These are phyloP conservation scores for Candida freyschussii DNA, from an alignment of 1,139 yeast species.

Conservation along the genomic window DNA sequence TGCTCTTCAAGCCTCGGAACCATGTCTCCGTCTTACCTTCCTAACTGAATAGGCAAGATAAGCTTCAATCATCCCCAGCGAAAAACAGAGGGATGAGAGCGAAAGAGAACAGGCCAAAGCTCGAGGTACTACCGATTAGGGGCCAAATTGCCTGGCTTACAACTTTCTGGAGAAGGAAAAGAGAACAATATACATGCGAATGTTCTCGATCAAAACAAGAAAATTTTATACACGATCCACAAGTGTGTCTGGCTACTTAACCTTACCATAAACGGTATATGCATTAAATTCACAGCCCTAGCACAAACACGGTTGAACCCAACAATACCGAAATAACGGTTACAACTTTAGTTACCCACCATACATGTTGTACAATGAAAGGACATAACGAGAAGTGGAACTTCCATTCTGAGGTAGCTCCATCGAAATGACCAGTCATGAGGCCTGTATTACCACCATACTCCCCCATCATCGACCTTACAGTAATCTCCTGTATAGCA, in stretches of 20 bases:
- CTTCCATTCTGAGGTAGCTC: slow-evolving; percentile 44
- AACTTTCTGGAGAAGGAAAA: not conserved
- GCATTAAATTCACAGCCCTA: slow-evolving; percentile 11
- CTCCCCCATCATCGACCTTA: slow-evolving; percentile 94
- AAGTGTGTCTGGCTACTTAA: too few species aligned
- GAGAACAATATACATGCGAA: not conserved
- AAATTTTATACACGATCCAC: too few species aligned
- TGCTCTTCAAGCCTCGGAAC: not conserved
- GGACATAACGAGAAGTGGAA: slow-evolving; percentile 72
- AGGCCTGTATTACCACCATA: slow-evolving; percentile 86
- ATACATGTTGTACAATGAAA: slow-evolving; percentile 82
- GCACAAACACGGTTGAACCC: slow-evolving; percentile 16
- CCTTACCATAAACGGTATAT: too few species aligned
- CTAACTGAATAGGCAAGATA: slow-evolving; percentile 3
- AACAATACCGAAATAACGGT: slow-evolving; percentile 38
- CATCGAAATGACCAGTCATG: slow-evolving; percentile 61
- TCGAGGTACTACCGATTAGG: not conserved
- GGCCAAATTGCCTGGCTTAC: slow-evolving; percentile 3
- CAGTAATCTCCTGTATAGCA: slow-evolving; percentile 70
- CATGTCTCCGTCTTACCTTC: slow-evolving; percentile 1
- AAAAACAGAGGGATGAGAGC: not conserved
- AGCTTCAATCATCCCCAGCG: too few species aligned
- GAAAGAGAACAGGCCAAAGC: not conserved
- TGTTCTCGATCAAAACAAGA: too few species aligned
- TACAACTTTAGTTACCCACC: slow-evolving; percentile 84